A percentile compares a stretch with the other conserved stretches of the same genome.
These are phyloP conservation scores for Blastobotrys indianensis DNA, from an alignment of 1,139 yeast species.

Conservation along the genomic window DNA sequence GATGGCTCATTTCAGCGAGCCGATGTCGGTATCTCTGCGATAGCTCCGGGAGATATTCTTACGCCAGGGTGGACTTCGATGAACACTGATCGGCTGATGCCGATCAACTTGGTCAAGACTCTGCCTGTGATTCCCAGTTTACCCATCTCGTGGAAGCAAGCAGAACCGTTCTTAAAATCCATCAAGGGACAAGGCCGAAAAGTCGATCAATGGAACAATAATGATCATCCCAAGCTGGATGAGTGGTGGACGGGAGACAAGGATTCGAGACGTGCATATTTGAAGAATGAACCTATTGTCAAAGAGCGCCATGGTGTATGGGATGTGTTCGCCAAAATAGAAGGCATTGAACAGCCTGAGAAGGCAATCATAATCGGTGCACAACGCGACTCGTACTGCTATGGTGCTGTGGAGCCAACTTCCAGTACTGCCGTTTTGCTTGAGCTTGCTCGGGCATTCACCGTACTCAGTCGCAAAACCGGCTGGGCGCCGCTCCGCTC, in stretches of 20 bases:
- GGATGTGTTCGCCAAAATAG: conserved; percentile 73
- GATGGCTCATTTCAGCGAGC: conserved; percentile 52
- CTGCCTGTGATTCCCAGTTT: conserved; percentile 70
- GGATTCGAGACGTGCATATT: conserved; percentile 34
- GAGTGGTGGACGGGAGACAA: conserved; percentile 43
- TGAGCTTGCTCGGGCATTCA: conserved; percentile 65
- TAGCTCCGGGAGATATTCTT: conserved; percentile 70
- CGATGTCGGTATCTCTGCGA: conserved; percentile 60
- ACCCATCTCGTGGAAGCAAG: conserved; percentile 73
- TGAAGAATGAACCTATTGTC: conserved; percentile 44
- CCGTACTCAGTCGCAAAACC: conserved; percentile 56
- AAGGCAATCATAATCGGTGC: conserved; percentile 79
- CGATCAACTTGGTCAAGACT: conserved; percentile 45
- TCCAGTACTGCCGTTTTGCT: conserved; percentile 72
- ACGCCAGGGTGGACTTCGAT: conserved; percentile 71
- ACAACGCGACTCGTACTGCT: conserved; percentile 70
- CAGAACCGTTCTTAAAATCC: conserved; percentile 43
- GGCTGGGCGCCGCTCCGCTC: conserved; percentile 84
- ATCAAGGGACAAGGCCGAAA: conserved; percentile 45
- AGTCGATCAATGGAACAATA: conserved; percentile 30
- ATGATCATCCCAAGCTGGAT: conserved; percentile 18
- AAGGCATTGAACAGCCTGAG: conserved; percentile 74
- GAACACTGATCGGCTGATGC: conserved; percentile 28
- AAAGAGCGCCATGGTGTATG: conserved; percentile 64
- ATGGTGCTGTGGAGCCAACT: conserved; percentile 66